These are phyloP conservation scores for Panicum miliaceum DNA, from an alignment of 176 grass and related monocot species.

Conservation along the genomic window DNA sequence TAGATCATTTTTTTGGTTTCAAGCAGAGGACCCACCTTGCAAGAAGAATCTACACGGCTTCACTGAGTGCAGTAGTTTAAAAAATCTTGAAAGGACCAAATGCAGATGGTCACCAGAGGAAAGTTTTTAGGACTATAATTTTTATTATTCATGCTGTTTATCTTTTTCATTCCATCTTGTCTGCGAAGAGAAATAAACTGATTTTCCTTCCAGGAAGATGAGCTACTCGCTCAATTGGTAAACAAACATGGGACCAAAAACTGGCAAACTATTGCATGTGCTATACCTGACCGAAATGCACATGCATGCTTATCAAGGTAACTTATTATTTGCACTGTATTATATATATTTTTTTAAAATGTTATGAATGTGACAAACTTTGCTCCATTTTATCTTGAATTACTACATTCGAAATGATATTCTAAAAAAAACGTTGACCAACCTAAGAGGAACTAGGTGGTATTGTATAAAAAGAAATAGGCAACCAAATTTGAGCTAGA, in stretches of 20 bases:
- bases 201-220: slow-evolving; percentile 59
- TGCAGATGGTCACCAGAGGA: slow-evolving; percentile 57
- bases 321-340: neutral
- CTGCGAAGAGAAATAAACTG: slow-evolving; percentile 9
- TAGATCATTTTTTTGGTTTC: neutral
- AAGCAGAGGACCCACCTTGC: slow-evolving; percentile 32
- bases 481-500: neutral
- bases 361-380: neutral
- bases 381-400: neutral
- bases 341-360: neutral
- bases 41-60: slow-evolving; percentile 30
- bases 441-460: neutral
- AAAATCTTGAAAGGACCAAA: slow-evolving; percentile 31
- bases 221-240: slow-evolving; percentile 57
- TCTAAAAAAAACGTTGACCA: neutral
- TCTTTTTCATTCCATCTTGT: slow-evolving; percentile 19
- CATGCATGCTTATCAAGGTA: slow-evolving; percentile 56
- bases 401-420: neutral
- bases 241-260: slow-evolving; percentile 53
- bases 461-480: neutral
- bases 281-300: slow-evolving; percentile 58
- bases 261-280: slow-evolving; percentile 55
- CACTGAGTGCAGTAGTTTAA: slow-evolving; percentile 26
- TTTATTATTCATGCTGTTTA: neutral
- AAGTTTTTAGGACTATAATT: slow-evolving; percentile 33